Evolutionary conservation across 345 rosid genomes (phyloP).

Genomic region (Gossypium thurberi): DNA sequence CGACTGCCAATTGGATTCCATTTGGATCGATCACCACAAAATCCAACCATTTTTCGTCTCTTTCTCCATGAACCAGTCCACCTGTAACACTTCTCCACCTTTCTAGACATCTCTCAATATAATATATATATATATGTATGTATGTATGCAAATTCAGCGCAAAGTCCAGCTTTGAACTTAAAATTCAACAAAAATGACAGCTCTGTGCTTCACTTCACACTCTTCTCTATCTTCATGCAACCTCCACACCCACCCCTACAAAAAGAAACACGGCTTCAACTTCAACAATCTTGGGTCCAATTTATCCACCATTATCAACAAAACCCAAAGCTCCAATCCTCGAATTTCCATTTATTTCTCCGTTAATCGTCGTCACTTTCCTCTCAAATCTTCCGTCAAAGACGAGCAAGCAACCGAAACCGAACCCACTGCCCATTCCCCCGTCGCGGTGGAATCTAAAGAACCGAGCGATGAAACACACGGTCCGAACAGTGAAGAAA

Average conservation of each 20-base stretch:
- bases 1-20: background rate
- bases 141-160: background rate
- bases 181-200: background rate
- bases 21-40: background rate
- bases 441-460: conserved; percentile 40
- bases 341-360: background rate
- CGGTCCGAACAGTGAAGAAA: conserved; percentile 16
- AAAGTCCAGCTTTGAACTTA: background rate
- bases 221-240: background rate
- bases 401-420: conserved; percentile 36
- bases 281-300: background rate
- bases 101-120: conserved; percentile 3
- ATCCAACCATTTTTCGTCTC: background rate
- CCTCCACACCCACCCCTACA: background rate
- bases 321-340: background rate
- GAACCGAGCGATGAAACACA: conserved; percentile 18
- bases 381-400: conserved; percentile 31
- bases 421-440: conserved; percentile 26
- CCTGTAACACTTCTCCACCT: conserved; percentile 4
- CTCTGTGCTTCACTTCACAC: conserved; percentile 1
- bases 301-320: background rate
- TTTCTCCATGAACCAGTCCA: background rate
- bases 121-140: too few species aligned
- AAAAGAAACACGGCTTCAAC: background rate
- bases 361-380: background rate